phyloP scores from a whole-genome alignment of 1,139 yeast genomes.

The Yamadazyma siamensis region DNA sequence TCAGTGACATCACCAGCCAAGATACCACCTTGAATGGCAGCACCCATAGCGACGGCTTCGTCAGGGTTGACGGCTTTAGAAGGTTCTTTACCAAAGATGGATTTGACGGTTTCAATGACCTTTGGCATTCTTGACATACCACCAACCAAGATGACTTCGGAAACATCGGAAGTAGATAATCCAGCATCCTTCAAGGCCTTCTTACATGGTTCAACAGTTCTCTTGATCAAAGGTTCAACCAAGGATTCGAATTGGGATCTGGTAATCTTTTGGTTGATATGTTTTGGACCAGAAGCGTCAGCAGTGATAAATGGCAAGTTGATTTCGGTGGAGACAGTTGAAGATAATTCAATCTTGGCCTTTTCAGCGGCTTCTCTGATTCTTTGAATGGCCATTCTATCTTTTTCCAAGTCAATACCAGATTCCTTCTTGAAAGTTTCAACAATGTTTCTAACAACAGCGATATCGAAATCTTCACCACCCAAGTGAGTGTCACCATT shows the following conservation, averaged over 20 bases:
- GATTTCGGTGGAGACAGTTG: conserved; percentile 89
- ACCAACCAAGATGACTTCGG: conserved; percentile 97
- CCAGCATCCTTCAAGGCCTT: conserved; percentile 97
- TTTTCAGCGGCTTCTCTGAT: conserved; percentile 99
- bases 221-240: conserved; percentile 89
- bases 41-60: conserved; percentile 99
- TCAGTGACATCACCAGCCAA: conserved; percentile 97
- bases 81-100: conserved; percentile 91
- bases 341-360: conserved; percentile 97
- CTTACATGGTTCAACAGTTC: conserved; percentile 95
- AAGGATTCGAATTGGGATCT: conserved; percentile 91
- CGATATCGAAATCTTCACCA: conserved; percentile 95
- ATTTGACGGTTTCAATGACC: conserved; percentile 94
- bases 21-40: conserved; percentile 99
- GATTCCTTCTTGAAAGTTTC: conserved; percentile 90
- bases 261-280: conserved; percentile 88
- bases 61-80: conserved; percentile 99
- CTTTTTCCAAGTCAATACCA: conserved; percentile 84
- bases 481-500: conserved; percentile 99
- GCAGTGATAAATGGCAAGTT: conserved; percentile 97
- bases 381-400: conserved; percentile 99
- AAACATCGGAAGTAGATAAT: conserved; percentile 76
- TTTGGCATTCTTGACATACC: conserved; percentile 99
- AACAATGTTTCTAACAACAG: conserved; percentile 83
- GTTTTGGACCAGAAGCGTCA: conserved; percentile 97